phyloP scores from a whole-genome alignment of 2,329 filamentous ascomycete genomes.

The Phialophora tarda region DNA sequence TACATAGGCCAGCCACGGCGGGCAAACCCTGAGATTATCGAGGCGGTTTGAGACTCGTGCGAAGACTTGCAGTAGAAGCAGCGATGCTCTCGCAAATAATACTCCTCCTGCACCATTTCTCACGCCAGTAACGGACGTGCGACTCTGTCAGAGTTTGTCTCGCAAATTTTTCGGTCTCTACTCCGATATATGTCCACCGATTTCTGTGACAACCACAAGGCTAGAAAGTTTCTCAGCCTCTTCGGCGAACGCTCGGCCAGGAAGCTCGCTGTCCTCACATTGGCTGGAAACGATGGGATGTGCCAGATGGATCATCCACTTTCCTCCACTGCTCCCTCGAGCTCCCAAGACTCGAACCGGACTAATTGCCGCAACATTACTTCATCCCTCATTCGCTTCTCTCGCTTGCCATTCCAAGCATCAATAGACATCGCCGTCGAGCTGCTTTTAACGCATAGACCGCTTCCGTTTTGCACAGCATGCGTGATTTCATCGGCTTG shows the following conservation, averaged over 20 bases:
- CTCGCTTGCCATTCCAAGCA: background rate
- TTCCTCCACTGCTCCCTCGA: background rate
- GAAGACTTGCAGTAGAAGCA: background rate
- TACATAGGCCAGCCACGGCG: too few species aligned
- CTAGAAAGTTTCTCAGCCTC: conserved; percentile 8
- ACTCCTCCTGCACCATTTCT: background rate
- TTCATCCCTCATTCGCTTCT: background rate
- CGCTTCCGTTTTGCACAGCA: background rate
- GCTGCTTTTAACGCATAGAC: background rate
- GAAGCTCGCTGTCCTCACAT: background rate
- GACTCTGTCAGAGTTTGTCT: background rate
- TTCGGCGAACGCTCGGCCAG: background rate
- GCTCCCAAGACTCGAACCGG: background rate
- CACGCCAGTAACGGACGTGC: background rate
- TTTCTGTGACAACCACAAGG: background rate
- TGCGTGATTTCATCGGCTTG: conserved; percentile 2
- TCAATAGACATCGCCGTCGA: background rate
- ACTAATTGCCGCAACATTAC: conserved; percentile 9
- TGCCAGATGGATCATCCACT: background rate
- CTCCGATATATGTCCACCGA: background rate
- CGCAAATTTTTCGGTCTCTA: background rate
- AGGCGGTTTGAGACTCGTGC: too few species aligned
- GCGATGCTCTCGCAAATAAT: background rate
- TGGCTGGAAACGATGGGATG: background rate
- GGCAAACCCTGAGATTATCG: background rate